A percentile compares a stretch with the other conserved stretches of the same genome.
phyloP scores from a whole-genome alignment of 2,329 filamentous ascomycete genomes.

The Lasiodiplodia sp. region DNA sequence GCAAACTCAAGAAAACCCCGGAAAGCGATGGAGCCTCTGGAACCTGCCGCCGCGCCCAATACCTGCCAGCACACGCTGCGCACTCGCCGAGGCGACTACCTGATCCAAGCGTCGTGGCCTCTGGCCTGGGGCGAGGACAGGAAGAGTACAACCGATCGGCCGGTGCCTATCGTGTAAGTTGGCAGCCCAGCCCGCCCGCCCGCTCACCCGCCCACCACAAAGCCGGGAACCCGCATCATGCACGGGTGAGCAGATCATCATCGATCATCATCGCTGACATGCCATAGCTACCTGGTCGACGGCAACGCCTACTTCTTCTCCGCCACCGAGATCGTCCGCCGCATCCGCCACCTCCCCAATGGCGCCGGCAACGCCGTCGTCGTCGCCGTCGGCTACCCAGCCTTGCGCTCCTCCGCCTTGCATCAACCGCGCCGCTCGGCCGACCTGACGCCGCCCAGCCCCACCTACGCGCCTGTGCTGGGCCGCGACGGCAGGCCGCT shows the following conservation, averaged over 20 bases:
- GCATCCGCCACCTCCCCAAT: neutral
- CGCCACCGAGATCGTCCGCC: slow-evolving; percentile 16
- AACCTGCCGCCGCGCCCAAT: neutral
- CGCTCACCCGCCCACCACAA: neutral
- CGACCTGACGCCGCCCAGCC: neutral
- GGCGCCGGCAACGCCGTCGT: neutral
- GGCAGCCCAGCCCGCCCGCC: neutral
- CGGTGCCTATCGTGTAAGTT: neutral
- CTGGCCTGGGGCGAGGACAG: neutral
- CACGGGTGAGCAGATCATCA: too few species aligned
- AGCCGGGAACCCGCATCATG: neutral
- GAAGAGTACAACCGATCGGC: neutral
- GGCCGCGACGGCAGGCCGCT: neutral
- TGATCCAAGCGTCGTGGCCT: slow-evolving; percentile 19
- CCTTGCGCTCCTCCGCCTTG: neutral
- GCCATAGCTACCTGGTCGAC: slow-evolving; percentile 12
- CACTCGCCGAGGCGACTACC: slow-evolving; percentile 13
- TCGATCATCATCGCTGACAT: too few species aligned
- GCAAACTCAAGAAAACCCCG: neutral
- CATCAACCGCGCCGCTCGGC: neutral
- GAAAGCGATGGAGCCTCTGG: neutral
- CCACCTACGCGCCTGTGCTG: neutral
- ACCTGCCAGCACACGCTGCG: neutral
- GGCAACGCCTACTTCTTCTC: slow-evolving; percentile 18
- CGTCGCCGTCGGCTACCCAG: neutral